Percentiles rank a stretch among this genome's conserved stretches.
Conservation (phyloP, 345 rosid species). For the Gossypium stocksii region DNA sequence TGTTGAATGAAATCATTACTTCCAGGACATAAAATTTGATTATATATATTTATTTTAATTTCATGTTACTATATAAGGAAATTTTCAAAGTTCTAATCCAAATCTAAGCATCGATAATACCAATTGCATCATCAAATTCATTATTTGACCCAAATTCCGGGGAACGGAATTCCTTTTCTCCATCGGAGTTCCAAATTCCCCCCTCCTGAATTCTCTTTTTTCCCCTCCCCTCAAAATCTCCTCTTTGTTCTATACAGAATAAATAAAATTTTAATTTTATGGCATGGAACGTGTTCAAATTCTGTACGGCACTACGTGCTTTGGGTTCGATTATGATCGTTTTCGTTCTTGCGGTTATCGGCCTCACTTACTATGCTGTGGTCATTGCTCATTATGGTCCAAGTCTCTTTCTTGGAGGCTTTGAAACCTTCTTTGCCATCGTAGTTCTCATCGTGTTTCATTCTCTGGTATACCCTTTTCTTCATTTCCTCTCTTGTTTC, state of each 20-base stretch:
- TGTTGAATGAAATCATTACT: not conserved
- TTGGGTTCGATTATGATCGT: conserved; percentile 74
- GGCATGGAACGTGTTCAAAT: conserved; percentile 82
- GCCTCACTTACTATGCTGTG: conserved; percentile 60
- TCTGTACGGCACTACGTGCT: conserved; percentile 73
- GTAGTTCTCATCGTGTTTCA: conserved; percentile 49
- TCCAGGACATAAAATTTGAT: not conserved
- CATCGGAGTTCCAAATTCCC: conserved; percentile 11
- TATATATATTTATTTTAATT: too few relatives aligned
- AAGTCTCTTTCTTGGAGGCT: conserved; percentile 54
- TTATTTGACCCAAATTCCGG: not conserved
- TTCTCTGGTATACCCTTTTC: conserved; percentile 42
- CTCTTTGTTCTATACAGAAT: not conserved
- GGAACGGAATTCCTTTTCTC: conserved; percentile 10
- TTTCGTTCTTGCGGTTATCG: conserved; percentile 53
- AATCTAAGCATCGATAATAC: not conserved
- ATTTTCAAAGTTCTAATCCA: not conserved
- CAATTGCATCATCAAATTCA: not conserved
- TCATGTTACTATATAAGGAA: too few relatives aligned
- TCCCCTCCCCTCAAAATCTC: not conserved
- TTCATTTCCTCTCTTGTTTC: not conserved
- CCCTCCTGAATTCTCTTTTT: too few relatives aligned
- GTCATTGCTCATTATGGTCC: conserved; percentile 65
- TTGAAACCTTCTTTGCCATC: conserved; percentile 39
- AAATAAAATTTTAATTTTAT: conserved; percentile 13